Evolutionary conservation across 192 early-diverging fungal genomes (phyloP).

Genomic region (Backusella circina): DNA sequence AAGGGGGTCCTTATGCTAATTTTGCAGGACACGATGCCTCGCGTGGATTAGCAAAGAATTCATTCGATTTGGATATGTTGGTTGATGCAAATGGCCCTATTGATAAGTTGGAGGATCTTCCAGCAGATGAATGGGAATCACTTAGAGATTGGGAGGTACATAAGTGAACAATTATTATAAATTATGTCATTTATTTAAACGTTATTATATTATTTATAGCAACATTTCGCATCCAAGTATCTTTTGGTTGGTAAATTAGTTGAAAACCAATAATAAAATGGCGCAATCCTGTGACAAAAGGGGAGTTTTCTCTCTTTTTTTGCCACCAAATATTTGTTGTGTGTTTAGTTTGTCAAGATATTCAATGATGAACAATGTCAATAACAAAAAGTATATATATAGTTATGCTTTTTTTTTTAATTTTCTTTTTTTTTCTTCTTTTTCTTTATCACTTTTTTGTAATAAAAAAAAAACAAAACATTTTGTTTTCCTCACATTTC

Average conservation of each 20-base stretch:
- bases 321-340: neutral
- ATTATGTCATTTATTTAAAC: too few relatives aligned
- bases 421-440: neutral
- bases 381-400: constrained; percentile 1
- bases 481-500: neutral
- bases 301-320: neutral
- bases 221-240: constrained; percentile 80
- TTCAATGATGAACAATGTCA: constrained; percentile 9
- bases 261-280: constrained; percentile 37
- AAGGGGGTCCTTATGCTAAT: constrained; percentile 91
- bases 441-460: neutral
- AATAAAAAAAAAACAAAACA: neutral
- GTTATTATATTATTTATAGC: constrained; percentile 1
- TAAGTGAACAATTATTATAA: too few relatives aligned
- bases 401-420: neutral
- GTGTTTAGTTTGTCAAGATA: constrained; percentile 5
- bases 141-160: constrained; percentile 73
- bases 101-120: constrained; percentile 78
- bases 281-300: neutral
- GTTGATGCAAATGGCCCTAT: constrained; percentile 65
- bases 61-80: constrained; percentile 78
- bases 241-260: constrained; percentile 65
- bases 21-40: constrained; percentile 97
- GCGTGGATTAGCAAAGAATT: constrained; percentile 84
- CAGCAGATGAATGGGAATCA: constrained; percentile 65